Evolutionary conservation across 768 basidiomycete genomes (phyloP).

Genomic region (Suillus paluster): DNA sequence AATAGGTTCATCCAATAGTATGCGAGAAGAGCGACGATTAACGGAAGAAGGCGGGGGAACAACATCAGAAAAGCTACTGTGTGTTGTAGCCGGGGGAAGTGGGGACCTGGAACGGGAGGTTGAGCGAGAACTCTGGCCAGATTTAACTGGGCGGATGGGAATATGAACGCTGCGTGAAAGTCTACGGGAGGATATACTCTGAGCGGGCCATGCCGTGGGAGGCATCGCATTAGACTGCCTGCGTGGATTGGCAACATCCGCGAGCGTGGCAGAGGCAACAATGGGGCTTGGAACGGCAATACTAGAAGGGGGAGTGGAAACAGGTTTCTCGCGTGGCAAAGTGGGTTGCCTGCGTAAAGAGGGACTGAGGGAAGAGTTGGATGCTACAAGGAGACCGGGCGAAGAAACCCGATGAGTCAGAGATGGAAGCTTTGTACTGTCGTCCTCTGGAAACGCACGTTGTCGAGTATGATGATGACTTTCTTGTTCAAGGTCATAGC

Average conservation of each 20-base stretch:
- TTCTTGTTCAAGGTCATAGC: constrained; percentile 74
- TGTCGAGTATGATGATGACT: constrained; percentile 73
- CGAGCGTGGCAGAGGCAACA: constrained; percentile 60
- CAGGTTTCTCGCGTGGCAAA: constrained; percentile 67
- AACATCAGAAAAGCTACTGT: constrained; percentile 67
- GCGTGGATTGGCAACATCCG: constrained; percentile 68
- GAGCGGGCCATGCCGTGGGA: constrained; percentile 58
- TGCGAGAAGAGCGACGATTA: constrained; percentile 80
- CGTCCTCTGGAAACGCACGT: constrained; percentile 67
- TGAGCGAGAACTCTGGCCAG: constrained; percentile 88
- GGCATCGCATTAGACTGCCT: constrained; percentile 57
- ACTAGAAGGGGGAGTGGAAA: constrained; percentile 53
- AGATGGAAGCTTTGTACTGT: constrained; percentile 39
- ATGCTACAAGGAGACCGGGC: constrained; percentile 64
- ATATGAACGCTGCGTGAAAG: constrained; percentile 86
- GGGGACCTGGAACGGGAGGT: constrained; percentile 95
- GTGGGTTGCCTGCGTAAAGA: constrained; percentile 69
- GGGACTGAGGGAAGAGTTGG: constrained; percentile 69
- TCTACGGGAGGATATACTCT: constrained; percentile 70
- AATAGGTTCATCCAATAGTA: constrained; percentile 82
- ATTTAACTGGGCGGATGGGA: constrained; percentile 63
- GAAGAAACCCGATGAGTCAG: constrained; percentile 61
- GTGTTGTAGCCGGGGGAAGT: constrained; percentile 70
- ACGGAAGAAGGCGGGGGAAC: constrained; percentile 44
- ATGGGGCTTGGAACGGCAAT: constrained; percentile 64